Evolutionary conservation across 2,329 filamentous ascomycete genomes (phyloP), one percentile per base, ranked within the genome.

Genomic region (Furcasterigmium sp.): DNA sequence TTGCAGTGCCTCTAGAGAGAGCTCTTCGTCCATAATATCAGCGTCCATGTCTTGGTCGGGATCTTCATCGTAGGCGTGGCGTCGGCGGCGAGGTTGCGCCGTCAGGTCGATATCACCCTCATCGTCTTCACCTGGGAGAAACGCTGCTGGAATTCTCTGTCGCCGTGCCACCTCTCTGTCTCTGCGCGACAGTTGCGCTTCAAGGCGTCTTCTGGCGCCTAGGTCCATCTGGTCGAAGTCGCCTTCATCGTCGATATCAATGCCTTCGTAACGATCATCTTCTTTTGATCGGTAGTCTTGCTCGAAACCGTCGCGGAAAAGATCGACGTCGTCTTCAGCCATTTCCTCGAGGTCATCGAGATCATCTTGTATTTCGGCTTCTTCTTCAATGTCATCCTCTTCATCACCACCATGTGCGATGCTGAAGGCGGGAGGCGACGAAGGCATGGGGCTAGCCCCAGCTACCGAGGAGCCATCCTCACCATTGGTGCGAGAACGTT

Each of bases 21-120:
- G 78, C 63, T 97, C 91, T 62, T 95, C 91, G 51, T 94, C 87
- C 87, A 97, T 91, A 51, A 95, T 90, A 58, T 96, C 89, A 38
- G 85, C 87, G 46, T 84, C 87, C 82, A 95, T 90, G 48, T 91
- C 85, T 52, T 95, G 91, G 52, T 96, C 91, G 11, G 85, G 83
- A 32, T 95, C 90, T 65, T 98, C 94, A 51, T 98, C 93, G 58
- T 97, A 98, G 54, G 86, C 81, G 64, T 93, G 87, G 53, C 93
- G 82, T 41, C 88, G 83, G 52, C 91, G 82, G 43, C 91, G 83
- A 18, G 87, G 89, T 62, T 95, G 90, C 20, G 84, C 82, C 18
- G 89, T 89, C 18, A 97, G 74, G 59, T 97, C 91, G 48, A 91
- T 75, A 44, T 93, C 80, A 39, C 81, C 85, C 51, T 93, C 90